These are phyloP conservation scores for Kodamaea derodonti DNA, from an alignment of 1,139 yeast genomes.

Conservation along the genomic window DNA sequence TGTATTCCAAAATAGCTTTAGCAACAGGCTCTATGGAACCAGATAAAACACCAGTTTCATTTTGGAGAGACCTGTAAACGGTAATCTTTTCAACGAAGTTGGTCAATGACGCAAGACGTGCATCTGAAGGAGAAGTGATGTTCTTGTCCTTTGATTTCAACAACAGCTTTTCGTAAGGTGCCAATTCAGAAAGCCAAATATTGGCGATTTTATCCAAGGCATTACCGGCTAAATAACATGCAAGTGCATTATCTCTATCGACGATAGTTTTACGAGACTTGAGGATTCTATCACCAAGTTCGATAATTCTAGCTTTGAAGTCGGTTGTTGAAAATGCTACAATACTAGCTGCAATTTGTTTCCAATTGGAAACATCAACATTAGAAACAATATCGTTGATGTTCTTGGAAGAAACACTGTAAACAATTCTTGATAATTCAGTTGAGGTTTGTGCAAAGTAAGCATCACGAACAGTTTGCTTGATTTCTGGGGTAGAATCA, in stretches of 20 bases:
- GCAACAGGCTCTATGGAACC: conserved; percentile 54
- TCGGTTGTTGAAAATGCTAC: conserved; percentile 48
- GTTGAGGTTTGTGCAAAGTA: conserved; percentile 61
- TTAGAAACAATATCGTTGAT: conserved; percentile 73
- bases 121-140: conserved; percentile 68
- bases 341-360: conserved; percentile 69
- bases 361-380: conserved; percentile 80
- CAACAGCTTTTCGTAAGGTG: conserved; percentile 51
- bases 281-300: conserved; percentile 64
- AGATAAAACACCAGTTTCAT: conserved; percentile 34
- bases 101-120: conserved; percentile 78
- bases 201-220: conserved; percentile 74
- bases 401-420: conserved; percentile 57
- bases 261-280: conserved; percentile 19
- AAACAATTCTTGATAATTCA: conserved; percentile 71
- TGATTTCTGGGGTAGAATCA: conserved; percentile 58
- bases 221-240: conserved; percentile 77
- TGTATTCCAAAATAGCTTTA: conserved; percentile 68
- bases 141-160: conserved; percentile 37
- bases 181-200: conserved; percentile 81
- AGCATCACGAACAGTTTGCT: conserved; percentile 64
- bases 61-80: conserved; percentile 60
- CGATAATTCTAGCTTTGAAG: conserved; percentile 54
- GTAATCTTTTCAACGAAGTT: conserved; percentile 82
- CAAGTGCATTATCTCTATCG: conserved; percentile 68